Evolutionary conservation across 176 grass and related monocot genomes (phyloP).

Genomic region (Triticum urartu): DNA sequence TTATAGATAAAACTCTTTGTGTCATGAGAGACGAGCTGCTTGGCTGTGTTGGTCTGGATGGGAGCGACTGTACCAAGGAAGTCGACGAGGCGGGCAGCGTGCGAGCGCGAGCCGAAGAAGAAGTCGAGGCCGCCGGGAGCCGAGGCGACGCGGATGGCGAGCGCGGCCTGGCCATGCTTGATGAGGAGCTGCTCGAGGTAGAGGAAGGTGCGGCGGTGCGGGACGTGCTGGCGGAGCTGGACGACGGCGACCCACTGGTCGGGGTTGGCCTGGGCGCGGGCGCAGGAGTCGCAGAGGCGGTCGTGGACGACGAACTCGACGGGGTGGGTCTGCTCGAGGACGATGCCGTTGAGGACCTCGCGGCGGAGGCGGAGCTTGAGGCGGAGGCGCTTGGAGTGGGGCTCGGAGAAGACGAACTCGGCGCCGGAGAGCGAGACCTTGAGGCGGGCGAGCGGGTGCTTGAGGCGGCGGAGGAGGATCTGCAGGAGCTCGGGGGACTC

Average conservation of each 20-base stretch:
- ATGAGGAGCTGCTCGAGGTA: conserved; percentile 89
- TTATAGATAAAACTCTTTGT: conserved; percentile 71
- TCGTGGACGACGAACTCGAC: conserved; percentile 86
- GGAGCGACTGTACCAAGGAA: conserved; percentile 73
- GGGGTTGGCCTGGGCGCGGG: conserved; percentile 66
- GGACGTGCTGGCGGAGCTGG: conserved; percentile 80
- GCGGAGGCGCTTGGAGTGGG: conserved; percentile 95
- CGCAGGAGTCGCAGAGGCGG: conserved; percentile 64
- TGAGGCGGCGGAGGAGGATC: conserved; percentile 78
- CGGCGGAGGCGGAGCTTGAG: conserved; percentile 83
- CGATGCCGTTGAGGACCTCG: conserved; percentile 66
- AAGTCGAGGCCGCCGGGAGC: conserved; percentile 67
- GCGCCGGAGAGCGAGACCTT: conserved; percentile 65
- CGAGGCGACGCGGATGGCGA: conserved; percentile 58
- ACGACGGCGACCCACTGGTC: conserved; percentile 82
- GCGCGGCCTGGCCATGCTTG: conserved; percentile 64
- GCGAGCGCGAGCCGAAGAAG: conserved; percentile 75
- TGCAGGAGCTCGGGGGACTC: conserved; percentile 84
- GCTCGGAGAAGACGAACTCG: conserved; percentile 94
- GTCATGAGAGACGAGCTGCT: conserved; percentile 92
- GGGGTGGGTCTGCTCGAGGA: conserved; percentile 77
- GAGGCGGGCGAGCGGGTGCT: conserved; percentile 56
- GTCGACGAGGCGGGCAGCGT: conserved; percentile 69
- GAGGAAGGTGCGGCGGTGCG: conserved; percentile 83
- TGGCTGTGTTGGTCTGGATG: conserved; percentile 57